Evolutionary conservation across 2,329 filamentous ascomycete species (phyloP).

Genomic region (Seiridium unicorne): DNA sequence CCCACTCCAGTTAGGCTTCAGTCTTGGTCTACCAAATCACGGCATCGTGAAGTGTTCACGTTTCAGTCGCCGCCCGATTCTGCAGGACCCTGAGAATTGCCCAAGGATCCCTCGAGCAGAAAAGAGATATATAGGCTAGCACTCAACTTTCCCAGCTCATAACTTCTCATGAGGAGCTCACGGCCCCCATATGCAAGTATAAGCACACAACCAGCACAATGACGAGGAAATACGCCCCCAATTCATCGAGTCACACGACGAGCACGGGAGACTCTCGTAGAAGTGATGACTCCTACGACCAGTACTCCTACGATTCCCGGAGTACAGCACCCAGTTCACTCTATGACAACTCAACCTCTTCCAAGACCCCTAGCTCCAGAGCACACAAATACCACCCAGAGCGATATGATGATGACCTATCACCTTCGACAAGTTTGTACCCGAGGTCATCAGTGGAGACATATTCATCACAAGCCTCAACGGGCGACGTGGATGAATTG

Average conservation of each 20-base stretch:
- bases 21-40: slow-evolving; percentile 22
- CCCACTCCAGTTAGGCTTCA: slow-evolving; percentile 25
- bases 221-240: slow-evolving; percentile 29
- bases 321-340: slow-evolving; percentile 48
- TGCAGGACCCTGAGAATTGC: slow-evolving; percentile 21
- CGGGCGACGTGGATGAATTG: slow-evolving; percentile 49
- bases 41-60: slow-evolving; percentile 17
- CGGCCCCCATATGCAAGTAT: neutral
- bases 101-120: neutral
- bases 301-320: slow-evolving; percentile 43
- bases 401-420: slow-evolving; percentile 32
- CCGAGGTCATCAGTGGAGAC: slow-evolving; percentile 69
- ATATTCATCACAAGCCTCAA: slow-evolving; percentile 70
- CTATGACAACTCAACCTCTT: slow-evolving; percentile 37
- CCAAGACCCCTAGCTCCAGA: slow-evolving; percentile 28
- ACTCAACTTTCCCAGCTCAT: neutral
- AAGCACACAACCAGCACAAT: slow-evolving; percentile 28
- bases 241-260: slow-evolving; percentile 32
- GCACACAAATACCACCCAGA: slow-evolving; percentile 16
- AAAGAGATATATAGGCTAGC: neutral
- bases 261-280: slow-evolving; percentile 37
- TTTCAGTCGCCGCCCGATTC: slow-evolving; percentile 18
- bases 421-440: slow-evolving; percentile 40
- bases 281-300: slow-evolving; percentile 43
- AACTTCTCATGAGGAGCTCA: neutral